Evolutionary conservation across 148 eudicot species (phyloP), one percentile per base, ranked within the genome.

Genomic region (Limonium bicolor): DNA sequence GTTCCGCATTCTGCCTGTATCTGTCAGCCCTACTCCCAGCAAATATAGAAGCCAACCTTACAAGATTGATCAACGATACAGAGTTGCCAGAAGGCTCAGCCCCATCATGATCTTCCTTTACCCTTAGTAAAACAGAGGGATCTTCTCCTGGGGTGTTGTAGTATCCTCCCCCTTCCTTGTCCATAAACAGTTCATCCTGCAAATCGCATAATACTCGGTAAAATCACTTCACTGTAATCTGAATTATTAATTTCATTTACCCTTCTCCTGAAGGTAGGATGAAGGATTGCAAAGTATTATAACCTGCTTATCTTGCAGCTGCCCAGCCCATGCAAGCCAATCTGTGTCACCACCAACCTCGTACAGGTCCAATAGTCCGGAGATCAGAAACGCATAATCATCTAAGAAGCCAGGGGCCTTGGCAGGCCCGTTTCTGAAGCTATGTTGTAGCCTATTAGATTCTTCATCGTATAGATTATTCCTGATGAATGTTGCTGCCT

Each of bases 81-180:
- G 96, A 88, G 69, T 88, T 88, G 30, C 96, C 96, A 1, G 96
- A 88, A 40, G 96, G 96, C 62, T 88, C 96, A 6, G 96, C 94
- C 13, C 96, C 96, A 53, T 88, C 96, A 40, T 88, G 77, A 41
- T 88, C 96, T 70, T 88, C 96, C 68, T 88, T 88, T 50, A 88
- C 84, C 20, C 96, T 82, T 11, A 88, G 76, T 46, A 88, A 77
- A 53, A 88, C 80, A 1, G 96, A 88, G 5, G 90, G 86, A 48
- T 88, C 96, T 46, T 80, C 92, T 17, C 96, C 96, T 6, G 83
- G 65, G 17, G 94, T 88, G 59, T 88, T 88, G 60, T 64, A 88
- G 58, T 88, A 88, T 17, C 83, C 96, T 12, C 96, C 96, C 37
- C 96, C 92, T 17, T 66, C 73, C 62, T 61, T 70, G 50, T 88